Conservation (phyloP, 257 asterid species). For the Solanum pennellii region DNA sequence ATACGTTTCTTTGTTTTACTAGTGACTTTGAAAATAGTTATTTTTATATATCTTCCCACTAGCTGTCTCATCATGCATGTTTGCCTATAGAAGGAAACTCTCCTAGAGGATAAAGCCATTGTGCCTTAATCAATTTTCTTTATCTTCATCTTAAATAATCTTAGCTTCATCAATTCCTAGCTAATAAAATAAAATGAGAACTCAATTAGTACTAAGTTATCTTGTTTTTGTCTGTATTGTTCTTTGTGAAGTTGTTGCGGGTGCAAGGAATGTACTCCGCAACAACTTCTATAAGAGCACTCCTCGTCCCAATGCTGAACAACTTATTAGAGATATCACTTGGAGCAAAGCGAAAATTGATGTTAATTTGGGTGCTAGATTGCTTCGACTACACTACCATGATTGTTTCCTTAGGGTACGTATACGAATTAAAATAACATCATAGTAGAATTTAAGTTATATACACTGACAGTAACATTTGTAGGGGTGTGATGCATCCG, state of each 20-base stretch:
- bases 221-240: neutral
- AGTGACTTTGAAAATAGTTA: neutral
- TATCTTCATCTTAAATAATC: neutral
- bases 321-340: conserved; percentile 3
- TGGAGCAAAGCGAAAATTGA: conserved; percentile 7
- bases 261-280: neutral
- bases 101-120: neutral
- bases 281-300: conserved; percentile 4
- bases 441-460: neutral
- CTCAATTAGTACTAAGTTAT: neutral
- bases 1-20: neutral
- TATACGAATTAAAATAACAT: neutral
- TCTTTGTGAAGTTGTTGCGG: neutral
- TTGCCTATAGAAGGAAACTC: neutral
- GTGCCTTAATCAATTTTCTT: neutral
- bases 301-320: conserved; percentile 12
- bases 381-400: conserved; percentile 24
- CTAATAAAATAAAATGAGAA: neutral
- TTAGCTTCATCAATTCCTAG: neutral
- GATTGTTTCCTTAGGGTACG: conserved; percentile 26
- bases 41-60: neutral
- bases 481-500: conserved; percentile 31
- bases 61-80: neutral
- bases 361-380: conserved; percentile 12
- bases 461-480: neutral